phyloP scores from a whole-genome alignment of 192 early-diverging fungal genomes.

The Thoreauomyces humboldtii region DNA sequence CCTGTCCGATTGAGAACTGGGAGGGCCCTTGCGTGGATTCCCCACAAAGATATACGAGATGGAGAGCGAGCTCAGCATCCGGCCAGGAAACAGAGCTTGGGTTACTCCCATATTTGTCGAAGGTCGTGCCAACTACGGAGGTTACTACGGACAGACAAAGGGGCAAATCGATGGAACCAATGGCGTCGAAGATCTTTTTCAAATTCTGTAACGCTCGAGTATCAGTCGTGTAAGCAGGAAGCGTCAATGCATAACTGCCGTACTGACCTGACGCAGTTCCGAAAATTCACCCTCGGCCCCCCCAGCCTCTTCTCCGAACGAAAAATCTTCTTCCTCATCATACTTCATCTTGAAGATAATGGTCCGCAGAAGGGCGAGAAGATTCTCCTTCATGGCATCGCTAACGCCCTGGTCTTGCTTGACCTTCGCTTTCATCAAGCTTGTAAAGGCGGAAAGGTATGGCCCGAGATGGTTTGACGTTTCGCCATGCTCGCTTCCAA shows the following conservation, averaged over 20 bases:
- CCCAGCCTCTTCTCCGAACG: conserved; percentile 66
- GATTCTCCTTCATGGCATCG: conserved; percentile 22
- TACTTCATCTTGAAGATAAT: conserved; percentile 89
- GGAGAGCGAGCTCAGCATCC: conserved; percentile 72
- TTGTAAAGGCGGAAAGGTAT: conserved; percentile 69
- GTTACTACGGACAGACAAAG: conserved; percentile 59
- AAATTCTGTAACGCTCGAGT: conserved; percentile 26
- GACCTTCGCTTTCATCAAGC: conserved; percentile 54
- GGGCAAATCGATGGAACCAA: conserved; percentile 65
- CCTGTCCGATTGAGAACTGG: conserved; percentile 33
- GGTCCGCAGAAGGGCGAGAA: conserved; percentile 53
- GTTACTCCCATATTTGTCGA: conserved; percentile 54
- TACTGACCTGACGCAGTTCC: conserved; percentile 63
- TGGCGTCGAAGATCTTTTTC: conserved; percentile 58
- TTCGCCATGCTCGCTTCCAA: conserved; percentile 82
- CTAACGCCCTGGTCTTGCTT: neutral
- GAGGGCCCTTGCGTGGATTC: conserved; percentile 54
- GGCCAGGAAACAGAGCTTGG: conserved; percentile 50
- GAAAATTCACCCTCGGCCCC: conserved; percentile 75
- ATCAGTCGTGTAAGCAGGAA: neutral
- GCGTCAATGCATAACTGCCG: neutral
- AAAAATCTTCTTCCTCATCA: conserved; percentile 77
- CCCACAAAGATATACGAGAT: conserved; percentile 71
- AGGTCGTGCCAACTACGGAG: conserved; percentile 57
- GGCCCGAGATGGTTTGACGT: conserved; percentile 72